Percentiles rank a stretch among this genome's conserved stretches.
Conservation (phyloP, 2,329 filamentous ascomycete species). For the Verticillium nonalfalfae region DNA sequence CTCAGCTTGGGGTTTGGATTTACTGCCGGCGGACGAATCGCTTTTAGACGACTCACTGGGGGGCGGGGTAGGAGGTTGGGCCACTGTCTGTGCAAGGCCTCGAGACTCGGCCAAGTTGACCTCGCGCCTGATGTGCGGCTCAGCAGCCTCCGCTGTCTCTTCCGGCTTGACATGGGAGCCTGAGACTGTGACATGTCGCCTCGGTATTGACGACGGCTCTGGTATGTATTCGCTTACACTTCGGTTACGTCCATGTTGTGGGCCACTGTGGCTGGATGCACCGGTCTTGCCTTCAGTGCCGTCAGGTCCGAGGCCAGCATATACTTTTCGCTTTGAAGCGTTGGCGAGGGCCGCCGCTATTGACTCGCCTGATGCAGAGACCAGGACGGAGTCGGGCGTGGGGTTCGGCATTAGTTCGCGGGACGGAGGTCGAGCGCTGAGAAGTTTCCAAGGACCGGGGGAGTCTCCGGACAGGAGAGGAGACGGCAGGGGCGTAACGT, state of each 20-base stretch:
- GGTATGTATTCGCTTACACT: constrained; percentile 87
- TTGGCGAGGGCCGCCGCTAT: constrained; percentile 42
- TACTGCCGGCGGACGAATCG: constrained; percentile 32
- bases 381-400: constrained; percentile 39
- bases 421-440: constrained; percentile 40
- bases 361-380: constrained; percentile 45
- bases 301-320: constrained; percentile 37
- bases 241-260: constrained; percentile 53
- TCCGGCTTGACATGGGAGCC: constrained; percentile 45
- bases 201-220: constrained; percentile 60
- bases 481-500: constrained; percentile 73
- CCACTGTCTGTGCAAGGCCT: constrained; percentile 57
- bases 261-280: constrained; percentile 5
- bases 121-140: constrained; percentile 61
- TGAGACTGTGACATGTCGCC: constrained; percentile 68
- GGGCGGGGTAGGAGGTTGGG: constrained; percentile 71
- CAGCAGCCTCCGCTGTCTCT: constrained; percentile 27
- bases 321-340: constrained; percentile 51
- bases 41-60: constrained; percentile 63
- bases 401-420: constrained; percentile 32
- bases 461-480: constrained; percentile 62
- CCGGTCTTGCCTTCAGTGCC: constrained; percentile 15
- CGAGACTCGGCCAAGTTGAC: constrained; percentile 73
- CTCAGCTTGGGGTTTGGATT: constrained; percentile 40
- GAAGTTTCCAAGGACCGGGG: constrained; percentile 58